Evolutionary conservation across 1,139 yeast genomes (phyloP).

Genomic region (Hansenula lynferdii): DNA sequence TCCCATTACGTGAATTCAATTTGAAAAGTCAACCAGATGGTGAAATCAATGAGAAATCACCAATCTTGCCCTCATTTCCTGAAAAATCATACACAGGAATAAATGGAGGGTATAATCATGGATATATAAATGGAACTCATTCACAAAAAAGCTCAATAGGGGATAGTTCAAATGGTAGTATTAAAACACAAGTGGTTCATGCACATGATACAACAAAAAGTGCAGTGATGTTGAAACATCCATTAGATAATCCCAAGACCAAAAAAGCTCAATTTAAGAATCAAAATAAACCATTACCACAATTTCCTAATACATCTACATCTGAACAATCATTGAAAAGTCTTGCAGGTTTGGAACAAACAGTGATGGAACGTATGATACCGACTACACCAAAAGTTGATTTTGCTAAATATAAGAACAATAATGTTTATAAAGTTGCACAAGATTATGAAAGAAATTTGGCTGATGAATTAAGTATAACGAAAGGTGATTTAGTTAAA

Average conservation of each 20-base stretch:
- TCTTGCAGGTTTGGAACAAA: conserved; percentile 1
- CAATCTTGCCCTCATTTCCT: conserved; percentile 20
- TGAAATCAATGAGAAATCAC: conserved; percentile 13
- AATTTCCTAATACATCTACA: background rate
- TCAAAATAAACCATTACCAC: conserved; percentile 3
- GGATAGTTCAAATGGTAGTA: conserved; percentile 4
- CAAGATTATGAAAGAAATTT: conserved; percentile 25
- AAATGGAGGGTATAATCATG: background rate
- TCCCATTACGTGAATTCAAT: conserved; percentile 20
- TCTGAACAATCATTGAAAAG: background rate
- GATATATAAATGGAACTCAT: conserved; percentile 1
- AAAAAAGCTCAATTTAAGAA: background rate
- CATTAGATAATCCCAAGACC: conserved; percentile 3
- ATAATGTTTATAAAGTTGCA: conserved; percentile 19
- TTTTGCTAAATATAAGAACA: conserved; percentile 6
- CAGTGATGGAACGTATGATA: conserved; percentile 4
- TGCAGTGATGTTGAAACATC: conserved; percentile 11
- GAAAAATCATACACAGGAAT: conserved; percentile 14
- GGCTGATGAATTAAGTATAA: conserved; percentile 30
- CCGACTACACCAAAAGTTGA: conserved; percentile 18
- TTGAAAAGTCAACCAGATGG: conserved; percentile 6
- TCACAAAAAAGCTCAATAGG: background rate
- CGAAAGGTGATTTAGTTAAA: conserved; percentile 27
- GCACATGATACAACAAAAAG: conserved; percentile 7
- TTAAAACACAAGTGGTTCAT: conserved; percentile 11